A percentile compares a stretch with the other conserved stretches of the same genome.
phyloP scores from a whole-genome alignment of 768 basidiomycete genomes.

The Leucogyrophana mollusca region DNA sequence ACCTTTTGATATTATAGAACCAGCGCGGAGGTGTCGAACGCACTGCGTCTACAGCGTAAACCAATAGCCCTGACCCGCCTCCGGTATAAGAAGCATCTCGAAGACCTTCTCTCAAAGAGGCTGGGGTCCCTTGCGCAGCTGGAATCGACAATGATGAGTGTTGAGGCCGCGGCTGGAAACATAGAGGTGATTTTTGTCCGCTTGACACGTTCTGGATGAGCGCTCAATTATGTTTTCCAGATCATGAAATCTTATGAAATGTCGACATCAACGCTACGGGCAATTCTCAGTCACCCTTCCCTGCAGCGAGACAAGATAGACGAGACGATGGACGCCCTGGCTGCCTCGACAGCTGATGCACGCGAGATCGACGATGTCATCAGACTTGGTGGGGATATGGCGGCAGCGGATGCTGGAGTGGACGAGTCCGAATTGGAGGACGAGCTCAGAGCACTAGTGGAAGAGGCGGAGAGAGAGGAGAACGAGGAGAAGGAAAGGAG shows the following conservation, averaged over 20 bases:
- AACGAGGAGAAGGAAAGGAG: conserved; percentile 32
- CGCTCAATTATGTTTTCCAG: conserved; percentile 35
- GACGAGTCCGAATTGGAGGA: conserved; percentile 59
- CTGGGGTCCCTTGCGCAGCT: conserved; percentile 72
- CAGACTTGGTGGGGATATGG: conserved; percentile 61
- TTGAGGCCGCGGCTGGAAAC: conserved; percentile 89
- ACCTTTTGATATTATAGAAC: conserved; percentile 43
- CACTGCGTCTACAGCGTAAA: conserved; percentile 71
- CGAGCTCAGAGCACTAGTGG: conserved; percentile 61
- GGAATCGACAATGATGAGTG: conserved; percentile 71
- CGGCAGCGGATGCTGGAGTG: conserved; percentile 42
- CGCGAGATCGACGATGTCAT: conserved; percentile 81
- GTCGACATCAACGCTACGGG: conserved; percentile 73
- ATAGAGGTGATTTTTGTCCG: conserved; percentile 57
- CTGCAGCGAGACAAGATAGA: conserved; percentile 79
- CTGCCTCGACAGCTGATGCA: conserved; percentile 80
- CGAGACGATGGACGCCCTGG: conserved; percentile 83
- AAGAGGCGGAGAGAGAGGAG: conserved; percentile 40
- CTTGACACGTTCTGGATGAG: neutral
- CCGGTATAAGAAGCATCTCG: conserved; percentile 78
- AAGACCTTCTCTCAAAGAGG: conserved; percentile 75
- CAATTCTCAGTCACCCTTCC: conserved; percentile 77
- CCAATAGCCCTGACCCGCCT: conserved; percentile 71
- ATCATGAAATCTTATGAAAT: conserved; percentile 86
- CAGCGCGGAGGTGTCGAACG: conserved; percentile 60